Base-by-base conservation (phyloP, 2,329 filamentous ascomycete genomes). In the Aspergillus arachidicola region DNA sequence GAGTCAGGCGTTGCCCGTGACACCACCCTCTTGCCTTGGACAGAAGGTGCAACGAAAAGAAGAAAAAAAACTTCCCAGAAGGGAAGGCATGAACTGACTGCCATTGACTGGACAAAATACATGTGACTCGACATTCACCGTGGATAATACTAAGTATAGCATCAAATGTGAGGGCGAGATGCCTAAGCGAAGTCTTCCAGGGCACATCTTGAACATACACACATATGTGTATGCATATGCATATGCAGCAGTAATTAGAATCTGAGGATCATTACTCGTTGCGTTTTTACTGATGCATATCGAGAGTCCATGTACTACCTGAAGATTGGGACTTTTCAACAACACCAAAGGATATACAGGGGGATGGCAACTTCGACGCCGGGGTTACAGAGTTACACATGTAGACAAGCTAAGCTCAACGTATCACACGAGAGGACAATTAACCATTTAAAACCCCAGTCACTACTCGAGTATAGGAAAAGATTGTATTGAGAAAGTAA, bases 1-100 rank as follows among this genome's bases (percentile, higher is more conserved):
- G 23, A 32, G 30, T 50, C 36, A 56, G 54, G 55, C 57, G 58
- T 54, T 38, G 51, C 34, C 21, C 51, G 51, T 38, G 38, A 34
- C 34, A 48, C 26, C 34, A 55, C 26, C 14, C 7, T 51, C 19
- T 51, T 51, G 28, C 28, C 28, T 10, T 19, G 11, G 46, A 28
- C 16, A 12, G 46, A 58, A 41, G n/a, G 38, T 53, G 54, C 54
- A 61, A 46, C 14, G 26, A 28, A 28, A 28, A 28, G 6, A 7
- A 28, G 6, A 7, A 3, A 21, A 57, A 43, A 26, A 28, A 1
- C 2, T 34, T 43, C 38, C 28, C 14, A 6, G 12, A 38, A n/a
- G 43, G 48, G 32, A 38, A 55, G 32, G 51, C 30, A 55, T 19
- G 30, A 23, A 14, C 30, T 36, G 30, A 16, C 5, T 16, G 34